phyloP scores from a whole-genome alignment of 2,329 filamentous ascomycete genomes.

The Chaetomium sp. region DNA sequence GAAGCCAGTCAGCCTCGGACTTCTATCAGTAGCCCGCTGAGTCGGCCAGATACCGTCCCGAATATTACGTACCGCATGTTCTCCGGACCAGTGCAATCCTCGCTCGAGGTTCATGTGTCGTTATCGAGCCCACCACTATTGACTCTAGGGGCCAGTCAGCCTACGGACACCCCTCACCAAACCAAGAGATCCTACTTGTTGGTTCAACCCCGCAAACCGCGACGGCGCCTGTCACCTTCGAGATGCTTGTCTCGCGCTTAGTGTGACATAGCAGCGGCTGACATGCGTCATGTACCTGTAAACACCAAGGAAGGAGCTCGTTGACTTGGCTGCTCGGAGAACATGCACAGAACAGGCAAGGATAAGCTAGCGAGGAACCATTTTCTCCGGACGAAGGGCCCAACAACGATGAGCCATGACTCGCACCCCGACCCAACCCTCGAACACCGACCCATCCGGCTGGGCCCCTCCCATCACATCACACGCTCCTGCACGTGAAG shows the following conservation, averaged over 20 bases:
- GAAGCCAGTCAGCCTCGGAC: neutral
- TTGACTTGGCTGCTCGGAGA: constrained; percentile 5
- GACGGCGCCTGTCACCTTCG: neutral
- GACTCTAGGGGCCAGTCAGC: constrained; percentile 12
- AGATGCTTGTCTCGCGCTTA: neutral
- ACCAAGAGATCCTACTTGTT: neutral
- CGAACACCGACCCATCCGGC: neutral
- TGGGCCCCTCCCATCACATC: constrained; percentile 12
- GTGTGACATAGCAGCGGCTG: constrained; percentile 5
- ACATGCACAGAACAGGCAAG: constrained; percentile 5
- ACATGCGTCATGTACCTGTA: constrained; percentile 8
- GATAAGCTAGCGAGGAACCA: constrained; percentile 2
- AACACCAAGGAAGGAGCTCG: neutral
- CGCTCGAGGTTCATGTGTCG: neutral
- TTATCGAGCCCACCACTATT: neutral
- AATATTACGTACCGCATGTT: neutral
- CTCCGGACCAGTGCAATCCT: neutral
- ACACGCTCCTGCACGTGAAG: constrained; percentile 22
- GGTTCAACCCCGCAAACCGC: constrained; percentile 16
- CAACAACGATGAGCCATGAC: neutral
- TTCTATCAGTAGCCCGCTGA: neutral
- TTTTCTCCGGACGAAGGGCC: neutral
- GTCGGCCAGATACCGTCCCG: neutral
- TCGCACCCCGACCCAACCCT: neutral
- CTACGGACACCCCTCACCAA: constrained; percentile 5